phyloP scores from a whole-genome alignment of 768 basidiomycete species.

The Naganishia friedmannii region DNA sequence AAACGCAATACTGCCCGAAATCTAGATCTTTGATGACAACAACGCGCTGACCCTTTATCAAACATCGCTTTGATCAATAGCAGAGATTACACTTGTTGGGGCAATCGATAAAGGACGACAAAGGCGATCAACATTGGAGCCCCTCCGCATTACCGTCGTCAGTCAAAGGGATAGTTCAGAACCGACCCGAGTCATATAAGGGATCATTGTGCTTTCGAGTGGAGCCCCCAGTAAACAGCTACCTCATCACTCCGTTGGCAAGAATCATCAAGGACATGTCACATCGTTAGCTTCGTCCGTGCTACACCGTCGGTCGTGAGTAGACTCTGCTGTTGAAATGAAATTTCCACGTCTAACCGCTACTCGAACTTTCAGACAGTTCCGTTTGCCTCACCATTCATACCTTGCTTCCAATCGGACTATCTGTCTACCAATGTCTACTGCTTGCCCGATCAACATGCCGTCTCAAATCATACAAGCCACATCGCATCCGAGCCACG shows the following conservation, averaged over 20 bases:
- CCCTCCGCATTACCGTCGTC: neutral
- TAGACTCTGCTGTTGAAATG: neutral
- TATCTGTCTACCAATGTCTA: conserved; percentile 4
- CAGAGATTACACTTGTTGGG: neutral
- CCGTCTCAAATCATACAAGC: neutral
- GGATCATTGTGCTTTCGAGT: neutral
- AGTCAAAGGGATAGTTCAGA: conserved; percentile 2
- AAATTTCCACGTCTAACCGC: neutral
- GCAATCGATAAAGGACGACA: neutral
- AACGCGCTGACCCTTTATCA: neutral
- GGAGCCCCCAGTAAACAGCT: neutral
- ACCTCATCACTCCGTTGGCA: neutral
- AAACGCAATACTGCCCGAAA: neutral
- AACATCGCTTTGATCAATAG: neutral
- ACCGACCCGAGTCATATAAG: neutral
- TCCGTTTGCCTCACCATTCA: conserved; percentile 3
- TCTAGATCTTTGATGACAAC: neutral
- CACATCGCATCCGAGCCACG: neutral
- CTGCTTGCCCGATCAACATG: neutral
- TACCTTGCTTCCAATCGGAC: neutral
- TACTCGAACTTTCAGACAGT: neutral
- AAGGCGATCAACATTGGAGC: conserved; percentile 10
- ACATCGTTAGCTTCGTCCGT: conserved; percentile 6
- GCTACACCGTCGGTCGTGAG: conserved; percentile 20
- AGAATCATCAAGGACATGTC: conserved; percentile 8